Evolutionary conservation across 73 alveolate genomes (phyloP), one percentile per base, ranked within the genome.

Genomic region (Paraurostyla sp.): DNA sequence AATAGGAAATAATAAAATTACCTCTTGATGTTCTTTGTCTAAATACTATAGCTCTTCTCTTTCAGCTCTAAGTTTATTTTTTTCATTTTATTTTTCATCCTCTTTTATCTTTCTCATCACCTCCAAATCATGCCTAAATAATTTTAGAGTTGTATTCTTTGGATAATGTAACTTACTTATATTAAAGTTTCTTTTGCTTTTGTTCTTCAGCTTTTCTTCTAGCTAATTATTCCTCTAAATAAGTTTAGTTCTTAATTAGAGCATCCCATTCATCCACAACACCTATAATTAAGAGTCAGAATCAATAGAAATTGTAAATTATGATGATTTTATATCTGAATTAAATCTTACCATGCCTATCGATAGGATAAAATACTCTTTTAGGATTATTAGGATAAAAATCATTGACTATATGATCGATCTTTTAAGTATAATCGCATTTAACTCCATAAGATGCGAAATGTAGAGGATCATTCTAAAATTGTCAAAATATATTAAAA

Each of bases 221-320:
- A 0, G 65, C 86, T n/a, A 23, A 36, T 25, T 73, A 48, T 71
- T 73, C 71, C 48, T 43, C 86, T 45, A 73, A 35, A 43, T 49
- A 73, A 48, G 65, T 48, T 30, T 73, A 27, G 30, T 73, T 43
- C 20, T 73, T 73, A 0, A 48, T 16, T 29, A 73, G 48, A 73
- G 86, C 86, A 48, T 48, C 86, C 86, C 86, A 73, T 46, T 73
- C 86, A 45, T 73, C 86, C 22, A 73, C 86, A 25, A 73, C 86
- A 13, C 86, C 86, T 69, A 69, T 69, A 41, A 22, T 69, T 25
- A 15, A n/a, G 7, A 69, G 23, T 13, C 78, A 9, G 40, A 30
- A 4, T 29, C 22, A 60, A 60, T 29, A 4, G 50, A 6, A 33
- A 60, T 16, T 9, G 32, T 29, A 11, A 7, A 65, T 65, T 9